Percentiles rank a stretch among this genome's conserved stretches.
Conservation (phyloP, 352 stramenopile genomes). For the Phytopythium ostracodes region DNA sequence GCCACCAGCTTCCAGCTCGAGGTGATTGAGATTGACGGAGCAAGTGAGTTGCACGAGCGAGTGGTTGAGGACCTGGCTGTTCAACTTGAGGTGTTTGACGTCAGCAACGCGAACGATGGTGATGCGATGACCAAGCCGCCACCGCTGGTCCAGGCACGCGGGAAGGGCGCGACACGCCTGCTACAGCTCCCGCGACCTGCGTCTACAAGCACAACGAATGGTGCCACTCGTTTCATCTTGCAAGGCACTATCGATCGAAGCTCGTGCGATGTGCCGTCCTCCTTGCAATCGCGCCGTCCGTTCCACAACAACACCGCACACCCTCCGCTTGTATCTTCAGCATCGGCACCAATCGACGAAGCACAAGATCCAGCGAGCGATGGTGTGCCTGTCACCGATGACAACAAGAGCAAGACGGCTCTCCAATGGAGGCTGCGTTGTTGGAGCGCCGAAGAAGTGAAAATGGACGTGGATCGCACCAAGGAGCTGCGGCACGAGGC, state of each 20-base stretch:
- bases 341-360: constrained; percentile 7
- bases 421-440: constrained; percentile 49
- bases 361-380: constrained; percentile 7
- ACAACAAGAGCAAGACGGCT: constrained; percentile 1
- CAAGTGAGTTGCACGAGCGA: background rate
- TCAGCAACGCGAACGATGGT: constrained; percentile 13
- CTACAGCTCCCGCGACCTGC: constrained; percentile 53
- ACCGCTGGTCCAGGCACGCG: constrained; percentile 18
- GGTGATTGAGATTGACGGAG: constrained; percentile 18
- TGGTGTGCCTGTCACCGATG: background rate
- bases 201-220: constrained; percentile 1
- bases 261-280: constrained; percentile 38
- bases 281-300: constrained; percentile 51
- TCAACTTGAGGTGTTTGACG: constrained; percentile 58
- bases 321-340: background rate
- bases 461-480: constrained; percentile 49
- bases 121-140: constrained; percentile 4
- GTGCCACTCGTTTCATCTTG: constrained; percentile 41
- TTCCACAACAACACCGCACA: constrained; percentile 27
- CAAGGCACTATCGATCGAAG: constrained; percentile 57
- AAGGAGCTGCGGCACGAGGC: constrained; percentile 50
- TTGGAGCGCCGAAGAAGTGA: constrained; percentile 60
- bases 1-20: constrained; percentile 48
- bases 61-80: constrained; percentile 30
- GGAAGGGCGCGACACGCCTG: constrained; percentile 28